Evolutionary conservation across 305 asterid species (phyloP).

Genomic region (Solanum aculeatissimum): DNA sequence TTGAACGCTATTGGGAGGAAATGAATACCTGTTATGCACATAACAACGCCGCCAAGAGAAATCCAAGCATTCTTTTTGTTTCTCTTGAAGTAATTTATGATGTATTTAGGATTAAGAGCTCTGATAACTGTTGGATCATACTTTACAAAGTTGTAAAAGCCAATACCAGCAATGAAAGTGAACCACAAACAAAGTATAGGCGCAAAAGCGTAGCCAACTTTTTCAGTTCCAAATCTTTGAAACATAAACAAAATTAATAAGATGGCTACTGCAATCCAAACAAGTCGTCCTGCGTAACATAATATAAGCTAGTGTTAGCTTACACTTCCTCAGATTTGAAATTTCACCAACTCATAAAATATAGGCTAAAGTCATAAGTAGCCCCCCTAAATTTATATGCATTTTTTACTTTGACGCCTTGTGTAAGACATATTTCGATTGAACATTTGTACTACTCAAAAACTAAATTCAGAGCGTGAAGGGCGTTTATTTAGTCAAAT

Average conservation of each 20-base stretch:
- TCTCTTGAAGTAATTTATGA: conserved; percentile 31
- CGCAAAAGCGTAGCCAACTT: conserved; percentile 58
- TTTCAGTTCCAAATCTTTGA: conserved; percentile 62
- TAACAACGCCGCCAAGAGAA: conserved; percentile 60
- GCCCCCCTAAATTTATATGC: neutral
- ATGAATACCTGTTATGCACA: conserved; percentile 47
- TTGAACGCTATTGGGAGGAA: neutral
- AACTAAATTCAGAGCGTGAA: neutral
- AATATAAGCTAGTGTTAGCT: neutral
- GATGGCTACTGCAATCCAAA: conserved; percentile 33
- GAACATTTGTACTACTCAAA: neutral
- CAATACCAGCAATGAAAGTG: conserved; percentile 27
- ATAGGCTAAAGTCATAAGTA: neutral
- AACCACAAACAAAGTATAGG: conserved; percentile 57
- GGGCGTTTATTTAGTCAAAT: neutral
- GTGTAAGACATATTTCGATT: neutral
- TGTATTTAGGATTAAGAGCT: conserved; percentile 47
- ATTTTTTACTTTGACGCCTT: neutral
- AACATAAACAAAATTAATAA: conserved; percentile 23
- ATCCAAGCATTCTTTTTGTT: conserved; percentile 51
- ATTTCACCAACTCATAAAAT: neutral
- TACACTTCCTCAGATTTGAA: neutral
- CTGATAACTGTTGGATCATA: conserved; percentile 32
- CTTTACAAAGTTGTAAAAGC: conserved; percentile 45
- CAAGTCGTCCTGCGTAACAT: conserved; percentile 24